Conservation (phyloP, 2,329 filamentous ascomycete species). For the Kalmusia sp. region DNA sequence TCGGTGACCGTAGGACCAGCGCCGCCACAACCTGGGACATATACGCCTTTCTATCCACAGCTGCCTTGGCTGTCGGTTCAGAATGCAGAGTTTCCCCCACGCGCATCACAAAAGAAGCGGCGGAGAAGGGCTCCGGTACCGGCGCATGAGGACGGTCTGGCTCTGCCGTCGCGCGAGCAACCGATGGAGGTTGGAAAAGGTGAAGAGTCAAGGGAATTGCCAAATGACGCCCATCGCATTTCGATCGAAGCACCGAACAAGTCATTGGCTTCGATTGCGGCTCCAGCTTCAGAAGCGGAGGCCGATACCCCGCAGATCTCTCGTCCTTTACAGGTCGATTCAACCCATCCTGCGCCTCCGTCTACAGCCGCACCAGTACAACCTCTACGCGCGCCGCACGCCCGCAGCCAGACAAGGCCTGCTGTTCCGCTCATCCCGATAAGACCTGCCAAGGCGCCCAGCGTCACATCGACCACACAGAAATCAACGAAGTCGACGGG, state of each 20-base stretch:
- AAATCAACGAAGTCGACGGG: conserved; percentile 40
- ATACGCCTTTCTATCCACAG: conserved; percentile 58
- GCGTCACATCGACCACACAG: conserved; percentile 44
- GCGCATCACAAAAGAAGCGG: conserved; percentile 54
- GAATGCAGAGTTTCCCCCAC: conserved; percentile 61
- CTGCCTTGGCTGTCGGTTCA: conserved; percentile 68
- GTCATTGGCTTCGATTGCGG: conserved; percentile 54
- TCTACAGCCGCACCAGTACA: conserved; percentile 56
- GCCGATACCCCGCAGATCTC: conserved; percentile 65
- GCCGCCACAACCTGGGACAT: conserved; percentile 29
- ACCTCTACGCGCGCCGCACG: conserved; percentile 42
- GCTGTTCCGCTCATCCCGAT: conserved; percentile 62
- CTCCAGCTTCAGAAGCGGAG: conserved; percentile 55
- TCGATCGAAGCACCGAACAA: conserved; percentile 49
- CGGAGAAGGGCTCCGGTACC: conserved; percentile 50
- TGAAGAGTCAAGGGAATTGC: conserved; percentile 20
- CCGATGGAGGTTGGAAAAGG: conserved; percentile 20
- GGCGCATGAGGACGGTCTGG: conserved; percentile 49
- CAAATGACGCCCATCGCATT: conserved; percentile 39
- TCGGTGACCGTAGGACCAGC: conserved; percentile 22
- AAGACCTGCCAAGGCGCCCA: conserved; percentile 48
- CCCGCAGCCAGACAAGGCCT: conserved; percentile 53
- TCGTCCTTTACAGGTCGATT: conserved; percentile 63
- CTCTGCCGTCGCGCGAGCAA: conserved; percentile 60
- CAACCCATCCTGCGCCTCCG: conserved; percentile 63